phyloP scores from a whole-genome alignment of 192 early-diverging fungal genomes.

The Borealophlyctis nickersoniae region DNA sequence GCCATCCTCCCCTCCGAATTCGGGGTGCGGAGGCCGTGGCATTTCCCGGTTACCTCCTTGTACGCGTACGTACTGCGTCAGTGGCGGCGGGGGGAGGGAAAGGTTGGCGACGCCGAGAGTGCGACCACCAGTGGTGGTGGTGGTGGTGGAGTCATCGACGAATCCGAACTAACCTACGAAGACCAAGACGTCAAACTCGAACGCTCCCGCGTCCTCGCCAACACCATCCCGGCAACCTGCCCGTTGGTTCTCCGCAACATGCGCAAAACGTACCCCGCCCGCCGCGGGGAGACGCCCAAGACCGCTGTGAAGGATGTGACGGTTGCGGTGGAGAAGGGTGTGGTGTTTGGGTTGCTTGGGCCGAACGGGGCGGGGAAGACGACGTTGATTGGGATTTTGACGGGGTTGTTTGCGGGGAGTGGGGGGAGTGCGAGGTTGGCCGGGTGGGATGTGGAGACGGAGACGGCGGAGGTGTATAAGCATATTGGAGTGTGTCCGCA shows the following conservation, averaged over 20 bases:
- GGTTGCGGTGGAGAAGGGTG: conserved; percentile 58
- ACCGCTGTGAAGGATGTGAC: conserved; percentile 65
- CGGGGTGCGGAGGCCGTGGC: conserved; percentile 61
- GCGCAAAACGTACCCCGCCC: conserved; percentile 56
- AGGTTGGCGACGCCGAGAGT: too few species aligned
- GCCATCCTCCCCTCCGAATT: conserved; percentile 59
- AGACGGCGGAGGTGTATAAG: conserved; percentile 57
- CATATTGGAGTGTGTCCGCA: conserved; percentile 76
- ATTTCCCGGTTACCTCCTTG: conserved; percentile 48
- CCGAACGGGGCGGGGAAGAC: conserved; percentile 75
- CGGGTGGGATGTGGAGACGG: conserved; percentile 53
- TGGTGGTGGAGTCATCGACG: too few species aligned
- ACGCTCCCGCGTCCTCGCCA: conserved; percentile 42
- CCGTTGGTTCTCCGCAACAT: conserved; percentile 60
- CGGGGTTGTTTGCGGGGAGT: conserved; percentile 63
- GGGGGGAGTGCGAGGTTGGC: conserved; percentile 58
- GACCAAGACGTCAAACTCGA: conserved; percentile 63
- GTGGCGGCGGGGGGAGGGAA: too few species aligned
- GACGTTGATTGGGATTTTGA: conserved; percentile 71
- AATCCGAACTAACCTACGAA: conserved; percentile 29
- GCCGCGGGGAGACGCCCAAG: conserved; percentile 24
- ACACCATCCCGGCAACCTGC: conserved; percentile 32
- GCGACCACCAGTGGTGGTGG: too few species aligned
- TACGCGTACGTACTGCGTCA: too few species aligned
- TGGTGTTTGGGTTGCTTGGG: conserved; percentile 61